Percentiles rank a stretch among this genome's conserved stretches.
phyloP scores from a whole-genome alignment of 2,329 filamentous ascomycete genomes.

The Nothopassalora personata region DNA sequence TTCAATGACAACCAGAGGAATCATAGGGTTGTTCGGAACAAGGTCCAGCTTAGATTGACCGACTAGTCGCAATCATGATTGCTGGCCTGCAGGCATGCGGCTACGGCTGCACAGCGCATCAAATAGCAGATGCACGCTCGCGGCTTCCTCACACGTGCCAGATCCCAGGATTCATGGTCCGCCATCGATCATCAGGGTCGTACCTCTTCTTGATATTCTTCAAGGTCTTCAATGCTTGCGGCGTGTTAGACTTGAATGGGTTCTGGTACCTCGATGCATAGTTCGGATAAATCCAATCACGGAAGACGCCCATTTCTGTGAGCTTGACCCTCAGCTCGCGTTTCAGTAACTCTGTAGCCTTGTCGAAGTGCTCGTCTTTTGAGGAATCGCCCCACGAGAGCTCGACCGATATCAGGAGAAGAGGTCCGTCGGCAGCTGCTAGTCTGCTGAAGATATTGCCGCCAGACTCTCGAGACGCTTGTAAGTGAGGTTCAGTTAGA shows the following conservation, averaged over 20 bases:
- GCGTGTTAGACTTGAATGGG: constrained; percentile 27
- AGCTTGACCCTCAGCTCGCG: constrained; percentile 8
- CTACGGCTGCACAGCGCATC: background rate
- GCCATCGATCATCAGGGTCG: constrained; percentile 32
- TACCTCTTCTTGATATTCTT: constrained; percentile 29
- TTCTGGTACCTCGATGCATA: constrained; percentile 35
- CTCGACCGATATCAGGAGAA: constrained; percentile 18
- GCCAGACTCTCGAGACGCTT: constrained; percentile 5
- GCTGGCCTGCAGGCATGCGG: background rate
- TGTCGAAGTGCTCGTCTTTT: constrained; percentile 12
- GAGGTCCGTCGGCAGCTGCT: constrained; percentile 7
- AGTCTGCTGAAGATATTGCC: constrained; percentile 20
- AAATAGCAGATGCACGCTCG: background rate
- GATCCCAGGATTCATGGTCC: constrained; percentile 28
- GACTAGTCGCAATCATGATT: constrained; percentile 25
- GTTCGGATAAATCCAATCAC: constrained; percentile 30
- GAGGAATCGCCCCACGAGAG: constrained; percentile 12
- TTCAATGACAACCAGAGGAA: no score
- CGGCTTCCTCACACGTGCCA: constrained; percentile 17
- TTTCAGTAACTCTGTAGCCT: constrained; percentile 5
- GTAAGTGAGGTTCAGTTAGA: constrained; percentile 18
- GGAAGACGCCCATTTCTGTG: background rate
- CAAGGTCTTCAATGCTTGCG: constrained; percentile 21
- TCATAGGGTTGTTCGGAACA: no score
- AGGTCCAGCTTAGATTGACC: no score